A percentile compares a stretch with the other conserved stretches of the same genome.
These are phyloP conservation scores for Erythrobasidium yunnanense DNA, from an alignment of 768 basidiomycete genomes.

Conservation along the genomic window DNA sequence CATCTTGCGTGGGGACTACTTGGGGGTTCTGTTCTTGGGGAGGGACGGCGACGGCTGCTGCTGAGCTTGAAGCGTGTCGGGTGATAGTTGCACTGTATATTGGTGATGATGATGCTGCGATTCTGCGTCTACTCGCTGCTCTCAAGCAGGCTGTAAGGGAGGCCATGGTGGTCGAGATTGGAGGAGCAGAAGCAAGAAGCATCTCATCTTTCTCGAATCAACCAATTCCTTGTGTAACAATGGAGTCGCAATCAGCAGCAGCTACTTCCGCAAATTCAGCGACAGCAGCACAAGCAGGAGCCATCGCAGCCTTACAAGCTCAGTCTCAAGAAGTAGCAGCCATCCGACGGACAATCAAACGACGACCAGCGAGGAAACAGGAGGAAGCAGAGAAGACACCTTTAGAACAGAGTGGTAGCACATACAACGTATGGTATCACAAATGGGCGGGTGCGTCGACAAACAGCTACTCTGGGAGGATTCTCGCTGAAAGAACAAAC, in stretches of 20 bases:
- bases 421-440: constrained; percentile 81
- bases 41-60: background rate
- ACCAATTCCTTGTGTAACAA: too few relatives aligned
- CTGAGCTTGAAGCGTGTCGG: background rate
- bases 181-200: too few relatives aligned
- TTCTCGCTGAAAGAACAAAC: too few relatives aligned
- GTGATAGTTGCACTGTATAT: too few relatives aligned
- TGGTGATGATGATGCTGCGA: too few relatives aligned
- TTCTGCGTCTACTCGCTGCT: too few relatives aligned
- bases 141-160: too few relatives aligned
- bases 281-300: background rate
- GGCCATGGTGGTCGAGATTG: too few relatives aligned
- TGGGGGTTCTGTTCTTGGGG: constrained; percentile 2
- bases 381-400: constrained; percentile 33
- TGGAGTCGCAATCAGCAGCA: too few relatives aligned
- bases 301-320: background rate
- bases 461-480: too few relatives aligned
- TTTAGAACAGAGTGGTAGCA: constrained; percentile 31
- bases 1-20: constrained; percentile 13
- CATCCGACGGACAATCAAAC: constrained; percentile 32
- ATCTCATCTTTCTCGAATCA: too few relatives aligned
- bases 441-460: constrained; percentile 80
- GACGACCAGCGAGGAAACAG: constrained; percentile 37
- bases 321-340: background rate
- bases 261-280: too few relatives aligned